phyloP scores from a whole-genome alignment of 2,329 filamentous ascomycete species.

The Aureobasidium sp. region DNA sequence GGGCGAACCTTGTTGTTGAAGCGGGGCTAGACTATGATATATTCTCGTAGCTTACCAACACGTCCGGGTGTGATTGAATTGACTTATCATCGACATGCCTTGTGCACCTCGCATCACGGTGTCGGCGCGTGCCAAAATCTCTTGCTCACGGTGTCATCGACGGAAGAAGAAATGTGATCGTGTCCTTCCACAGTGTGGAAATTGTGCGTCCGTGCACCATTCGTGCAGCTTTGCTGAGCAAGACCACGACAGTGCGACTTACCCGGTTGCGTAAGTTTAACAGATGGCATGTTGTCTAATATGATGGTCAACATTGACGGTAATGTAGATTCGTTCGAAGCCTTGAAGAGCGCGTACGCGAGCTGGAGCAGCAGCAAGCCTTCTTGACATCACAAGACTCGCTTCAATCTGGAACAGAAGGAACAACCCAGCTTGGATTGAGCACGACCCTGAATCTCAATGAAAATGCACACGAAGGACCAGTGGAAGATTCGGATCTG shows the following conservation, averaged over 20 bases:
- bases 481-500: neutral
- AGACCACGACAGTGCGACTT: conserved; percentile 34
- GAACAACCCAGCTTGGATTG: neutral
- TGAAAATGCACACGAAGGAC: neutral
- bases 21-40: too few relatives aligned
- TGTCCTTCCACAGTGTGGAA: conserved; percentile 33
- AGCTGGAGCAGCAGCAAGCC: conserved; percentile 23
- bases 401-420: neutral
- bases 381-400: neutral
- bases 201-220: conserved; percentile 32
- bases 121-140: conserved; percentile 3
- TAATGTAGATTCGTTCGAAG: conserved; percentile 29
- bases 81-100: neutral
- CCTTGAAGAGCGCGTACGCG: conserved; percentile 26
- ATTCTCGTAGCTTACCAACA: too few relatives aligned
- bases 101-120: neutral
- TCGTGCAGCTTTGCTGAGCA: conserved; percentile 34
- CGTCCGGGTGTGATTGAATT: too few relatives aligned
- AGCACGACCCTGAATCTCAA: neutral
- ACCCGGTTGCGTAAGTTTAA: conserved; percentile 34
- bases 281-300: neutral
- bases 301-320: neutral
- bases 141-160: conserved; percentile 36
- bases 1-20: too few relatives aligned
- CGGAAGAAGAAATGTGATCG: conserved; percentile 41